phyloP scores from a whole-genome alignment of 768 basidiomycete species.

The Termitomyces sp. region DNA sequence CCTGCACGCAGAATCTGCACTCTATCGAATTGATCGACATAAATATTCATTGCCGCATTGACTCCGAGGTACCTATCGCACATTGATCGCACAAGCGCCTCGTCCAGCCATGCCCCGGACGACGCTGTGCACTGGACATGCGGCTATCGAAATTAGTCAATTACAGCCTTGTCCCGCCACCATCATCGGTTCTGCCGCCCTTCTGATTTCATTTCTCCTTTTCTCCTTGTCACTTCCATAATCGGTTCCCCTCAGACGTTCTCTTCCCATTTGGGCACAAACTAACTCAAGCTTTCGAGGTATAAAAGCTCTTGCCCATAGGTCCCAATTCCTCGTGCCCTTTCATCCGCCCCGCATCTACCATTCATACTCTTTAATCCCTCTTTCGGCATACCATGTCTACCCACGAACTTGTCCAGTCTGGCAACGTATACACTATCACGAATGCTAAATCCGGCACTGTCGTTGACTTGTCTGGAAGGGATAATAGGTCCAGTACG shows the following conservation, averaged over 20 bases:
- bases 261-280: neutral
- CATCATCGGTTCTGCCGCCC: neutral
- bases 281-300: neutral
- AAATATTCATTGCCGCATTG: neutral
- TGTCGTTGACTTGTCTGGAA: constrained; percentile 50
- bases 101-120: no score
- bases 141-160: neutral
- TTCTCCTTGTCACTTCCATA: neutral
- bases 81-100: neutral
- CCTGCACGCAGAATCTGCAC: neutral
- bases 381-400: constrained; percentile 5
- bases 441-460: constrained; percentile 47
- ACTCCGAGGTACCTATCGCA: no score
- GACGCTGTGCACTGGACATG: neutral
- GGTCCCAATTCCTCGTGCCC: neutral
- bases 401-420: constrained; percentile 21
- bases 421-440: constrained; percentile 38
- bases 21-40: neutral
- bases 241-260: constrained; percentile 3
- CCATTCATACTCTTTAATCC: no score
- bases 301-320: neutral
- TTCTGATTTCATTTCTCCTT: neutral
- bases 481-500: constrained; percentile 41
- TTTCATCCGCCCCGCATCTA: neutral
- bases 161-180: constrained; percentile 1